Base-by-base conservation (phyloP, 768 basidiomycete species). In the Ramaria sp. region DNA sequence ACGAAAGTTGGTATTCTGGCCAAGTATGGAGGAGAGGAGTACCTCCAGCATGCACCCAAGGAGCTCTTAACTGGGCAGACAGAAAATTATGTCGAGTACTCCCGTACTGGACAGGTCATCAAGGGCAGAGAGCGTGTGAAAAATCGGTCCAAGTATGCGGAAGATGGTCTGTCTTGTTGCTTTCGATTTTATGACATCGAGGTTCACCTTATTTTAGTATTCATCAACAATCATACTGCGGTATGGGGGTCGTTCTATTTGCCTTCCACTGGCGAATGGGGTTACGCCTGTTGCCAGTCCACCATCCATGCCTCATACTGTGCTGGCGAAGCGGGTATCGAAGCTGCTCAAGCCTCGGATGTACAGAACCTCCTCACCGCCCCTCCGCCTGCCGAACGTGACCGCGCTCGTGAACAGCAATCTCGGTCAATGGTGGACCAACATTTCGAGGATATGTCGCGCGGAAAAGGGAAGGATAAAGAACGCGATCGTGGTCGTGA, bases 191-290 rank as follows among this genome's bases (percentile, higher is more conserved):
- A 58, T 59, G 27, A 47, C 50, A 17, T 39, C 58, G 33, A 17
- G 24, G 33, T 59, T 61, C 59, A 59, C 48, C 37, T 31, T 20
- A 56, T 19, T 61, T 1, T 61, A 97, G 93, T 93, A 7, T 85
- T 80, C 63, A 73, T 88, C 65, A 94, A 93, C 70, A 99, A 99
- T 66, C 96, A 99, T 65, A 92, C 87, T 0, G 75, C 82, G 4
- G 84, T 97, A n/a, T 99, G 96, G 96, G 96, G 96, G 46, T 99
- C 96, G 45, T 98, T 84, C 83, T 98, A 89, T 68, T 83, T 89
- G 62, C 59, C 73, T 15, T 72, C 79, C 12, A 76, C 78, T 2
- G 81, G 84, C 13, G 66, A 74, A 59, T 99, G 96, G 96, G 96
- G 96, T 38, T 99, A 86, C 69, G 86, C 81, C 27, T 99, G 96